A percentile compares a stretch with the other conserved stretches of the same genome.
These are phyloP conservation scores for Pestalotiopsis sp. DNA, from an alignment of 2,329 filamentous ascomycete genomes.

Conservation along the genomic window DNA sequence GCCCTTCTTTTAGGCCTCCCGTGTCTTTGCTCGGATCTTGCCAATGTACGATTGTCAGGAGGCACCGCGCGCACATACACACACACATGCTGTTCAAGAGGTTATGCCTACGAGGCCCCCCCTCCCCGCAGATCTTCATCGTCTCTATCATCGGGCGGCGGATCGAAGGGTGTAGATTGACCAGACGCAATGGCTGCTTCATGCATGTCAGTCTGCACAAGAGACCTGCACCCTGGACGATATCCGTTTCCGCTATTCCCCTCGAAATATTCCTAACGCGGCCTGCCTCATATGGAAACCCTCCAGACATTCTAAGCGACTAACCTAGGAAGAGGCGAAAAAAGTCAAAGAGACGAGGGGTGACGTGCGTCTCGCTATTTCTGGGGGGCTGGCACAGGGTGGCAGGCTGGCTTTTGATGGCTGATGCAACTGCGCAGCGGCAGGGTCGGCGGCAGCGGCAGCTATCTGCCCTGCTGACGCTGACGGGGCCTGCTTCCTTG, in stretches of 20 bases:
- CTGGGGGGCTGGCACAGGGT: constrained; percentile 2
- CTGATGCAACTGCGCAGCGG: constrained; percentile 7
- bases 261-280: not conserved
- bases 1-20: not conserved
- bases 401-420: not conserved
- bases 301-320: not conserved
- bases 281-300: constrained; percentile 13
- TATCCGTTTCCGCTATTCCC: constrained; percentile 12
- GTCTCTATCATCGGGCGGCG: constrained; percentile 6
- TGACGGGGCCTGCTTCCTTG: not conserved
- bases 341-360: constrained; percentile 13
- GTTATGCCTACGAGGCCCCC: not conserved
- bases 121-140: constrained; percentile 7
- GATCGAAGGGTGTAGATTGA: not conserved
- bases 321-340: not conserved
- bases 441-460: not conserved
- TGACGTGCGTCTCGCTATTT: constrained; percentile 18
- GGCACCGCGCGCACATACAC: not conserved
- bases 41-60: not conserved
- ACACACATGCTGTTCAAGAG: constrained; percentile 2
- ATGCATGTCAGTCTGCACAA: constrained; percentile 8
- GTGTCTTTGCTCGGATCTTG: constrained; percentile 9
- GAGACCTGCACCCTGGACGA: constrained; percentile 4
- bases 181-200: constrained; percentile 1
- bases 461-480: constrained; percentile 1